Evolutionary conservation across 1,139 yeast species (phyloP).

Genomic region (Protomyces arabidopsidicola): DNA sequence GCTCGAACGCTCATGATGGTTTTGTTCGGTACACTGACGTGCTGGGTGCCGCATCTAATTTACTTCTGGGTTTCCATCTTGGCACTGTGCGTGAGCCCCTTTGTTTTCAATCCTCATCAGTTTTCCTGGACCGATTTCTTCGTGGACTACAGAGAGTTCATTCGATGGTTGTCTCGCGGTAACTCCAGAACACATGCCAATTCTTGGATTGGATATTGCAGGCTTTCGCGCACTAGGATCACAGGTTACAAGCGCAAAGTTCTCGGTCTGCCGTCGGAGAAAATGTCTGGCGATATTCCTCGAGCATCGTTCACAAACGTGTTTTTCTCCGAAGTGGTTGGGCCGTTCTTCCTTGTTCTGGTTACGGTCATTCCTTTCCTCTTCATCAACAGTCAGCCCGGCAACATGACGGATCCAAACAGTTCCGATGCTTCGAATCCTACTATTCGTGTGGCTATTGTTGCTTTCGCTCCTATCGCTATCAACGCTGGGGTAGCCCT

Average conservation of each 20-base stretch:
- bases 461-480: slow-evolving; percentile 87
- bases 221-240: slow-evolving; percentile 91
- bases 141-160: slow-evolving; percentile 95
- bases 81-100: slow-evolving; percentile 89
- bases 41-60: slow-evolving; percentile 94
- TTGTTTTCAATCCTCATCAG: slow-evolving; percentile 96
- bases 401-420: slow-evolving; percentile 41
- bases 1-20: slow-evolving; percentile 85
- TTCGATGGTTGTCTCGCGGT: slow-evolving; percentile 98
- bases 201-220: slow-evolving; percentile 97
- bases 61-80: slow-evolving; percentile 98
- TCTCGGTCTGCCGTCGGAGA: slow-evolving; percentile 52
- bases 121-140: slow-evolving; percentile 98
- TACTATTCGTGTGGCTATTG: slow-evolving; percentile 73
- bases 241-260: slow-evolving; percentile 97
- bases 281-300: slow-evolving; percentile 87
- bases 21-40: slow-evolving; percentile 83
- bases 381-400: slow-evolving; percentile 94
- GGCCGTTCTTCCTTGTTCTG: slow-evolving; percentile 81
- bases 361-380: slow-evolving; percentile 88
- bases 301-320: slow-evolving; percentile 91
- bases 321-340: slow-evolving; percentile 78
- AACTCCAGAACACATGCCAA: slow-evolving; percentile 98
- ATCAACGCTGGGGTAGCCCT: slow-evolving; percentile 67
- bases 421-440: slow-evolving; percentile 60